Base-by-base conservation (phyloP, 1,139 yeast species). In the Nakaseomyces delphensis region DNA sequence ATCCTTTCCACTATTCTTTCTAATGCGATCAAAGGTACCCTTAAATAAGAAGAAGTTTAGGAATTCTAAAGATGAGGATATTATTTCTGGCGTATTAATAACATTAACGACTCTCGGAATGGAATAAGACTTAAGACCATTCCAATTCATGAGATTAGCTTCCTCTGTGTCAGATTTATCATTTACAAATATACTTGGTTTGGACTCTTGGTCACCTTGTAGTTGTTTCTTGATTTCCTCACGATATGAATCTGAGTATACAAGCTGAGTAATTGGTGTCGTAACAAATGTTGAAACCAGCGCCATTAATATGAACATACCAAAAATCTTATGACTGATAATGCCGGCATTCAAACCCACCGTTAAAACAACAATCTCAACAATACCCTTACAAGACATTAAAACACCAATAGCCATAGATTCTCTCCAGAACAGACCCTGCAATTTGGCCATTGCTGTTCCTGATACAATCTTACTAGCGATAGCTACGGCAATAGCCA, bases 311-410 rank as follows among this genome's bases (percentile, higher is more conserved):
- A 83, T 76, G 55, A 83, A 82, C 87, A 83, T 83, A 13, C 89
- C 78, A 60, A 76, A 83, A 1, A 79, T 78, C 48, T 73, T 76
- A 44, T 71, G 69, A 5, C 77, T 67, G 35, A 83, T 75, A 43
- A 83, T 83, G 0, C 74, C 74, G 2, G 91, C 82, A 48, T 75
- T 76, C 45, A 82, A 69, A 43, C 94, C 94, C 38, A 81, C 77
- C 39, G 76, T 78, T 48, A 83, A 68, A 19, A 83, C 93, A 39
- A 83, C 89, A 55, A 83, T 77, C 62, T 81, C 89, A 25, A 82
- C 89, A 50, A 82, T 81, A 63, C 94, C 94, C 60, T 83, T 83
- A 69, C 94, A 83, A 9, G 89, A 81, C 91, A 83, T 83, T 52
- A 83, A 69, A n/a, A 81, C 74, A 43, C 93, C 93, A 28, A 82